These are phyloP conservation scores for Dictyostelium intermedium DNA, from an alignment of 78 protist species.

Conservation along the genomic window DNA sequence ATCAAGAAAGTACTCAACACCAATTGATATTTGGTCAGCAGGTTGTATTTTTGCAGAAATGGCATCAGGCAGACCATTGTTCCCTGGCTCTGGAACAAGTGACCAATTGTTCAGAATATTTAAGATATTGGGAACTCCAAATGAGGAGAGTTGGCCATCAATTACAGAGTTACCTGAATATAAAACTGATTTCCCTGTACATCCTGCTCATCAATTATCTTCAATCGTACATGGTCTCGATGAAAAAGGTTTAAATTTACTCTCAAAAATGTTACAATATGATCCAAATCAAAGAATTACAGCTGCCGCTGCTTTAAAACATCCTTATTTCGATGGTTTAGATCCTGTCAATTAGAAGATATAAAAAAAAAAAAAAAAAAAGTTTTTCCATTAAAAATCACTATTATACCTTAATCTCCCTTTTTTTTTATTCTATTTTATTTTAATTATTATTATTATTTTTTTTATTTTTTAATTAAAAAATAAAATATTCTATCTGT, in stretches of 20 bases:
- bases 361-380: not conserved
- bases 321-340: conserved; percentile 93
- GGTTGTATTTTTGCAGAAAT: conserved; percentile 99
- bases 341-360: not conserved
- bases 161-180: conserved; percentile 94
- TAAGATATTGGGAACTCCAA: conserved; percentile 96
- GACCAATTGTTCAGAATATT: conserved; percentile 97
- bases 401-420: no score
- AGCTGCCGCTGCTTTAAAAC: conserved; percentile 93
- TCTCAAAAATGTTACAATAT: conserved; percentile 88
- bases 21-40: conserved; percentile 99
- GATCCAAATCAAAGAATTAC: conserved; percentile 94
- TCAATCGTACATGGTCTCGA: conserved; percentile 72
- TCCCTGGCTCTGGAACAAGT: conserved; percentile 95
- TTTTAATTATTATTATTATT: no score
- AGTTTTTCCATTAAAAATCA: no score
- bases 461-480: no score
- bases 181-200: conserved; percentile 65
- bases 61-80: conserved; percentile 94
- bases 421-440: no score
- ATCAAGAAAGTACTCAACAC: conserved; percentile 94
- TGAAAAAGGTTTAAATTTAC: conserved; percentile 75
- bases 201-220: conserved; percentile 34
- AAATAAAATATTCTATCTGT: no score
- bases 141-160: conserved; percentile 92